Evolutionary conservation across 345 rosid species (phyloP), one percentile per base, ranked within the genome.

Genomic region (Schrenkiella parvula): DNA sequence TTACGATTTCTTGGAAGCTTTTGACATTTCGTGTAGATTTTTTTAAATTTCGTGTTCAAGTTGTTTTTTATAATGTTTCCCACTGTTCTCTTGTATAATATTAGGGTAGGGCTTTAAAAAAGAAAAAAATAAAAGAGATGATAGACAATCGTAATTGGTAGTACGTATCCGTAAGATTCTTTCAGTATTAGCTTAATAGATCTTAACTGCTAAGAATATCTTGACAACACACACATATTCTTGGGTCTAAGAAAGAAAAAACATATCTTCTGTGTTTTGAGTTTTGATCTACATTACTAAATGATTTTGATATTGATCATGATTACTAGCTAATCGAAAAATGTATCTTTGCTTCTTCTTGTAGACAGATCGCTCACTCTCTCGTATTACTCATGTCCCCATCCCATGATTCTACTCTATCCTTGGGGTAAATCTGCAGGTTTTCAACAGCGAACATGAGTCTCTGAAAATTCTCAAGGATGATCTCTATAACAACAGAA

Each of bases 401-500:
- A n/a, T 66, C 52, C 60, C 59, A 66, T 57, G 8, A 41, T 17
- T 43, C 39, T 15, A 23, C 53, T 5, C 5, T 38, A 8, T 47
- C 73, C 22, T 67, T 67, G 13, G 79, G 79, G 22, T 75, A 42
- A 15, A 68, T 68, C 79, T 75, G 64, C 28, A 41, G 4, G 31
- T 19, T 57, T 55, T 44, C 18, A 13, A 57, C 14, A 60, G 1
- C 3, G 1, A 23, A 41, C 42, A 32, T 42, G 22, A 48, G 58
- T 61, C 12, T 64, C 17, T n/a, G n/a, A n/a, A n/a, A n/a, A n/a
- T n/a, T n/a, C 51, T 18, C 23, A 66, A 38, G 15, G n/a, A 47
- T 34, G 32, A n/a, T 26, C 34, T 46, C 39, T 19, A 50, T 28
- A 28, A 66, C 28, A 64, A 57, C 4, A 12, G 23, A 52, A 52